Conservation (phyloP, 78 protist genomes). For the Isochrysis galbana region DNA sequence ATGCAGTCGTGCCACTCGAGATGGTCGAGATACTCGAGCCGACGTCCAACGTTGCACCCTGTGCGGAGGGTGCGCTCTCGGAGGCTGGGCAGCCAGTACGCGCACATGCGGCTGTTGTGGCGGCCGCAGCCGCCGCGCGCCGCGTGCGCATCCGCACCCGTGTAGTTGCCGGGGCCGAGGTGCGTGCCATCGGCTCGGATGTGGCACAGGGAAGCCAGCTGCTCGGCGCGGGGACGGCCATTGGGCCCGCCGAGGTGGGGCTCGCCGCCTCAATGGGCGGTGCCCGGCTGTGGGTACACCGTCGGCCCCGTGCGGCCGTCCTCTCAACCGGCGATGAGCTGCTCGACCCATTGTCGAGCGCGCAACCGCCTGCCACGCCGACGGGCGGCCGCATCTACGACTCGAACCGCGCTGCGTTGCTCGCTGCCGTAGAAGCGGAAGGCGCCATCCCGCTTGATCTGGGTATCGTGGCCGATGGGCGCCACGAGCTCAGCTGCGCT, state of each 20-base stretch:
- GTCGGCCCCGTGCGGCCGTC: conserved; percentile 52
- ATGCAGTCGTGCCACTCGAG: too few species aligned
- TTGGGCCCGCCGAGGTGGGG: conserved; percentile 75
- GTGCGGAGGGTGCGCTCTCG: too few species aligned
- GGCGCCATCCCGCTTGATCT: background rate
- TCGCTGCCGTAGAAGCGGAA: background rate
- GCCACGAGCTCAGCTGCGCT: background rate
- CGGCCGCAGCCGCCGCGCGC: too few species aligned
- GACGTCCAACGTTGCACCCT: too few species aligned
- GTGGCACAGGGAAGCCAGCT: too few species aligned
- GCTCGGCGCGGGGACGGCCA: too few species aligned
- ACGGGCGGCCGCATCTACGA: conserved; percentile 17
- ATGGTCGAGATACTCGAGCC: too few species aligned
- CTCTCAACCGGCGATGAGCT: conserved; percentile 84
- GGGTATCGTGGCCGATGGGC: background rate
- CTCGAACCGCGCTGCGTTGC: conserved; percentile 21
- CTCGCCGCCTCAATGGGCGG: conserved; percentile 64
- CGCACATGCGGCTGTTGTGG: too few species aligned
- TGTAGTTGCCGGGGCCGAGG: too few species aligned
- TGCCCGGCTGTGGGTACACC: background rate
- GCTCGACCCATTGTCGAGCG: background rate
- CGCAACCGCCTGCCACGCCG: background rate
- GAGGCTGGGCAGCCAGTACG: too few species aligned
- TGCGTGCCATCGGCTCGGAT: too few species aligned
- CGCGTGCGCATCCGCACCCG: too few species aligned